These are phyloP conservation scores for Rheum nobile DNA, from an alignment of 148 eudicot genomes.

Conservation along the genomic window DNA sequence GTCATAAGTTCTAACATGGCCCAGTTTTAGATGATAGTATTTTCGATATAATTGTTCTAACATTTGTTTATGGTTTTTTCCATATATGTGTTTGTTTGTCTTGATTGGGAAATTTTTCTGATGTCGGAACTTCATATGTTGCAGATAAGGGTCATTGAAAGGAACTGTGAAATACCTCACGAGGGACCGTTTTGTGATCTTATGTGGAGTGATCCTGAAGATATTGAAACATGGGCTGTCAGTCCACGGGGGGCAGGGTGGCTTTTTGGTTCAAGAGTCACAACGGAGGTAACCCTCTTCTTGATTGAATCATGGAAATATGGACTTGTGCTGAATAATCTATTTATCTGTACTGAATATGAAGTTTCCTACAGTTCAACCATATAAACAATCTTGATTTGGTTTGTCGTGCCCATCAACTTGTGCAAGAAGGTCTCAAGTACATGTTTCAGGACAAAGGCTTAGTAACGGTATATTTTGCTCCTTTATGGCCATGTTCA, in stretches of 20 bases:
- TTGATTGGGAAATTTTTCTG: not conserved
- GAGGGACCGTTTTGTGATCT: conserved; percentile 99
- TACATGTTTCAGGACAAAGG: conserved; percentile 99
- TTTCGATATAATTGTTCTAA: not conserved
- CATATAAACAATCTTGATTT: conserved; percentile 96
- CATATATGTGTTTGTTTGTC: not conserved
- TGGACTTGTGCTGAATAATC: not conserved
- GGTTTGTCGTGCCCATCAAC: conserved; percentile 99
- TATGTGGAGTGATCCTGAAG: conserved; percentile 99
- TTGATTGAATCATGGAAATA: not conserved
- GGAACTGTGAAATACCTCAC: conserved; percentile 97
- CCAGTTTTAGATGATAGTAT: not conserved
- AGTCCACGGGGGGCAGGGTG: conserved; percentile 99
- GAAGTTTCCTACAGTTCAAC: conserved; percentile 54
- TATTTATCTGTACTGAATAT: not conserved
- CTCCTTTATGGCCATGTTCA: conserved; percentile 11
- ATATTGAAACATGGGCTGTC: conserved; percentile 99
- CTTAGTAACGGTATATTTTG: conserved; percentile 74
- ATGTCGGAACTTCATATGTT: not conserved
- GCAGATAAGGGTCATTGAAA: conserved; percentile 86
- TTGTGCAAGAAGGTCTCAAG: conserved; percentile 97
- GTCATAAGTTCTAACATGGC: conserved; percentile 17
- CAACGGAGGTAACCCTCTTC: conserved; percentile 59
- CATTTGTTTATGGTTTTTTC: not conserved
- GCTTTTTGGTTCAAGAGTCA: conserved; percentile 99